These are phyloP conservation scores for Cryptococcus deneoformans DNA, from an alignment of 1,284 basidiomycete species.

Conservation along the genomic window DNA sequence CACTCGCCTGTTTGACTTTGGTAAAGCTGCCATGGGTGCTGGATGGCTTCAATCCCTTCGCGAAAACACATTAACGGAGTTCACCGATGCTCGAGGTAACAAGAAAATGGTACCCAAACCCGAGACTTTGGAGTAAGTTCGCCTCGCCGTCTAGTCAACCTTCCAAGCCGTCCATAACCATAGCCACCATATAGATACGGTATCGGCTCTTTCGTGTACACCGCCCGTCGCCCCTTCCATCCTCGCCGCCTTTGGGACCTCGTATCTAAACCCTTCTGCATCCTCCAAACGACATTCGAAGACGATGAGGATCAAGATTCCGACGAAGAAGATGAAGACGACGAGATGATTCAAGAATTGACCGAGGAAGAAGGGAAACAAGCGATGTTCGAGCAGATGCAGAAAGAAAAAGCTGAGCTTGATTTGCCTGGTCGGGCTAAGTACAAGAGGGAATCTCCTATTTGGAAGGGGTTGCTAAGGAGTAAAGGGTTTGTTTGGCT, in stretches of 20 bases:
- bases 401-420: conserved; percentile 47
- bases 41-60: conserved; percentile 52
- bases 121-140: conserved; percentile 49
- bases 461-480: conserved; percentile 49
- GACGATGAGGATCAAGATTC: conserved; percentile 32
- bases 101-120: conserved; percentile 44
- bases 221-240: conserved; percentile 51
- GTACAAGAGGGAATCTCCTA: conserved; percentile 43
- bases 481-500: conserved; percentile 53
- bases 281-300: conserved; percentile 41
- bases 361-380: conserved; percentile 22
- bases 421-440: conserved; percentile 48
- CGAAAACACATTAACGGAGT: conserved; percentile 36
- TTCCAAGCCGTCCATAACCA: background rate
- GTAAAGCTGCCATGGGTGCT: conserved; percentile 49
- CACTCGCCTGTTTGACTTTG: conserved; percentile 49
- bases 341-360: conserved; percentile 15
- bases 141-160: background rate
- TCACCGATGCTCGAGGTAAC: conserved; percentile 23
- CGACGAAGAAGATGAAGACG: conserved; percentile 20
- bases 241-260: conserved; percentile 52
- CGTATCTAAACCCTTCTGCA: conserved; percentile 49
- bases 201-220: conserved; percentile 46
- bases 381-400: conserved; percentile 12
- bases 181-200: conserved; percentile 34